Base-by-base conservation (phyloP, 2,329 filamentous ascomycete genomes). In the Botryotinia globosa region DNA sequence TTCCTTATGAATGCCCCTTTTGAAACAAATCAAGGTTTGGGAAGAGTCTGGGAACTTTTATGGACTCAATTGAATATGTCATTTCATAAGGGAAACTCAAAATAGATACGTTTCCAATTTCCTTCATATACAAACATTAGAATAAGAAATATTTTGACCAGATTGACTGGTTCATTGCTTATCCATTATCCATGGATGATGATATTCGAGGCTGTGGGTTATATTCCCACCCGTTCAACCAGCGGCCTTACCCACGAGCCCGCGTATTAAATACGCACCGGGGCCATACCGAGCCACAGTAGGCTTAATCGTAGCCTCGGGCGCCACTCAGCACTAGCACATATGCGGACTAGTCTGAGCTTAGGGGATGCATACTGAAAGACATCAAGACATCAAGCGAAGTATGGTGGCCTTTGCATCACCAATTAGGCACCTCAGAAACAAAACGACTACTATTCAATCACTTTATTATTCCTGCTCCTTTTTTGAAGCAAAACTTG, bases 351-450 rank as follows among this genome's bases (percentile, higher is more conserved):
- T 72, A 72, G 45, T 3, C 63, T 22, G 8, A 51, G 16, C 29
- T 37, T 29, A 54, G 54, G 54, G 67, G 63, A 20, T 37, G 45
- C 45, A 66, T 44, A 34, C 51, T 58, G 32, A 37, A 39, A 42
- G 29, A 29, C 42, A 32, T 58, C 34, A 66, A 72, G 58, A 68
- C 70, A 54, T 68, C 70, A 72, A 72, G 70, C 70, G 51, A 72
- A 68, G 51, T 68, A 72, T 72, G 70, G 70, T 72, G 70, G 70
- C 70, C 70, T 72, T 51, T 72, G 63, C 70, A 72, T 72, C 63
- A 58, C 39, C 62, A 72, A 39, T 72, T 58, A 68, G 29, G 56
- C 63, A 72, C 10, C 16, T 22, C 42, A 68, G 63, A 48, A 68
- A 34, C 54, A 61, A 32, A 61, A 39, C 42, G 45, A 72, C 70